Base-by-base conservation (phyloP, 495 filamentous ascomycete genomes). In the Jackrogersella multiformis region DNA sequence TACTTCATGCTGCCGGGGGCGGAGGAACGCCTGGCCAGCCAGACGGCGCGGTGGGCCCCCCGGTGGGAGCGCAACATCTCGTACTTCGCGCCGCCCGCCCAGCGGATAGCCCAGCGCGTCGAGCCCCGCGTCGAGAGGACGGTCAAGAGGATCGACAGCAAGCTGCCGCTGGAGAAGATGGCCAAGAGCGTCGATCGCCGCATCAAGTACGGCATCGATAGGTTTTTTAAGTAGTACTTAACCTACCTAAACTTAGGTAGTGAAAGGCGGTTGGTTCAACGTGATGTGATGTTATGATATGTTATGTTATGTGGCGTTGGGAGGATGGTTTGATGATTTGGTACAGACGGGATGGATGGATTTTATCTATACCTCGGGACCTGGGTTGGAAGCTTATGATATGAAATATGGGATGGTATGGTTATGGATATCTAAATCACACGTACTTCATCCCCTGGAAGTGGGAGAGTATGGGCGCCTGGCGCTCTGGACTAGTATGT, bases 1-100 rank as follows among this genome's bases (percentile, higher is more conserved):
- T 82, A 82, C 75, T 72, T 84, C 68, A 73, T 81, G 56, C 56
- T 76, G 9, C 81, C 81, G 13, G 80, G 80, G 45, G 80, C 79
- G 51, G 73, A 80, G 48, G 80, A 82, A 61, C 77, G 76, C 13
- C 36, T 84, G 16, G 73, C 76, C 13, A 51, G 65, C 0, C 79
- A 81, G 71, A 83, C 81, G 0, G 55, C 66, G 39, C 75, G 78
- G 57, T 84, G 81, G 81, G 81, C 81, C 6, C 81, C 81, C 7
- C 74, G 74, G 23, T 84, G 81, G 81, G 78, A 84, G 66, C 77
- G 79, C 49, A 83, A 80, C 75, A 83, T 75, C 56, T 78, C 69
- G 10, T 76, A 76, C 72, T 77, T 84, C 67, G 75, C 74, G 56
- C 67, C 72, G 21, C 80, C 80, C 21, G 77, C 78, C 24, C 77